Base-by-base conservation (phyloP, 148 eudicot species). In the Tetragonia tetragonoides region DNA sequence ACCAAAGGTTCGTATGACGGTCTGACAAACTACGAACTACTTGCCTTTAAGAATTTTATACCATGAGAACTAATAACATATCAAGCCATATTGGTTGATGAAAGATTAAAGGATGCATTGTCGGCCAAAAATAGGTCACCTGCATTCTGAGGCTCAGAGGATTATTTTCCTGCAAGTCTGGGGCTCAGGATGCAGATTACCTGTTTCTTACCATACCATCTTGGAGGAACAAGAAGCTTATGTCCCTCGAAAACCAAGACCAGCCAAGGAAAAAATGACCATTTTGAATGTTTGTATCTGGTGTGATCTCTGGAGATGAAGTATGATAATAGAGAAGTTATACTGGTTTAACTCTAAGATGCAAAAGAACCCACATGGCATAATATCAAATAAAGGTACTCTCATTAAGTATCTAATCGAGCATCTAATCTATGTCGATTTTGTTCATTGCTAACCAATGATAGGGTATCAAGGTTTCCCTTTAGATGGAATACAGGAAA, bases 381-480 rank as follows among this genome's bases (percentile, higher is more conserved):
- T 68, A 20, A 68, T 68, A 34, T 54, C 23, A 42, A 44, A 56
- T 56, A 6, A 44, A 66, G 70, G 23, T 66, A 44, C 70, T 66
- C 16, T 66, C 6, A 3, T 47, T 47, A 14, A 47, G 53, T 14
- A 47, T 47, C 53, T 47, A 49, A 49, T 49, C 53, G 10, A 49
- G 14, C 10, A 49, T 49, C 53, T 49, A 49, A 80, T 80, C 80
- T 28, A 63, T 10, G 16, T 28, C 56, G 78, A 79, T 80, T 79
- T 54, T 78, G 88, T 83, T 83, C 82, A 47, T 54, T 24, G 9
- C 17, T 49, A 78, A 21, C 86, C 82, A 85, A 83, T 85, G 34
- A 83, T 17, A 62, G 74, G 64, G 72, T 18, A 57, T 16, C 61
- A 57, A 57, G 61, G 21, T 28, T 28, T 57, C 61, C 61, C 61